Percentiles rank a stretch among this genome's conserved stretches.
phyloP scores from a whole-genome alignment of 1,284 basidiomycete genomes.

The Tetrapyrgos nigripes region DNA sequence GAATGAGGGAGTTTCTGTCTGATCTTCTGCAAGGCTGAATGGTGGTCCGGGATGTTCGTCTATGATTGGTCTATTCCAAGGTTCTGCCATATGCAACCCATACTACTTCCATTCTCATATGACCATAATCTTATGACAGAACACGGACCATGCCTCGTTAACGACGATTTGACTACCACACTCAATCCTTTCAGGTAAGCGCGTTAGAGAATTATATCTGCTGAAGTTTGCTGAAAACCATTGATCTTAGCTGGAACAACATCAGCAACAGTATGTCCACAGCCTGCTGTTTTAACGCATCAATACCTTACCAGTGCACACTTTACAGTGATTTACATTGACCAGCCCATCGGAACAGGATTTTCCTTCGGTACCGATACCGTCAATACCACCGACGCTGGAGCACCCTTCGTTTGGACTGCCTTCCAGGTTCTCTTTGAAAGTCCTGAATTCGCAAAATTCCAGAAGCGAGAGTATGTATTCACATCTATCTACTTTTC shows the following conservation, averaged over 20 bases:
- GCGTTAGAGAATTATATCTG: not conserved
- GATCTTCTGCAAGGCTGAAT: conserved; percentile 48
- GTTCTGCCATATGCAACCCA: conserved; percentile 22
- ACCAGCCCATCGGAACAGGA: conserved; percentile 76
- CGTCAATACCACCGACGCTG: conserved; percentile 51
- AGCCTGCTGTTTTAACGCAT: not conserved
- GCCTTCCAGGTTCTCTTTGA: conserved; percentile 75
- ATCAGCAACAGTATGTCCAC: conserved; percentile 61
- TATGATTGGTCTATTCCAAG: conserved; percentile 68
- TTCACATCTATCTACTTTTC: not conserved
- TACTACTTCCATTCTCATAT: not conserved
- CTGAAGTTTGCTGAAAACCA: not conserved
- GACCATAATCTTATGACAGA: conserved; percentile 40
- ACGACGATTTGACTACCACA: conserved; percentile 54
- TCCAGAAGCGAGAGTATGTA: conserved; percentile 59
- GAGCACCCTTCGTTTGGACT: conserved; percentile 58
- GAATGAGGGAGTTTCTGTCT: conserved; percentile 10
- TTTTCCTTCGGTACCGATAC: conserved; percentile 67
- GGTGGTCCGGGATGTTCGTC: conserved; percentile 50
- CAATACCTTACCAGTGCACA: not conserved
- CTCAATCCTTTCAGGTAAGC: conserved; percentile 62
- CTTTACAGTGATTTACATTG: conserved; percentile 72
- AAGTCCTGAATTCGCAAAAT: conserved; percentile 63
- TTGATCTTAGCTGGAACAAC: conserved; percentile 64
- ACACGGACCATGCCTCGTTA: conserved; percentile 66